A percentile compares a stretch with the other conserved stretches of the same genome.
These are phyloP conservation scores for Sinapis alba DNA, from an alignment of 441 rosid species.

Conservation along the genomic window DNA sequence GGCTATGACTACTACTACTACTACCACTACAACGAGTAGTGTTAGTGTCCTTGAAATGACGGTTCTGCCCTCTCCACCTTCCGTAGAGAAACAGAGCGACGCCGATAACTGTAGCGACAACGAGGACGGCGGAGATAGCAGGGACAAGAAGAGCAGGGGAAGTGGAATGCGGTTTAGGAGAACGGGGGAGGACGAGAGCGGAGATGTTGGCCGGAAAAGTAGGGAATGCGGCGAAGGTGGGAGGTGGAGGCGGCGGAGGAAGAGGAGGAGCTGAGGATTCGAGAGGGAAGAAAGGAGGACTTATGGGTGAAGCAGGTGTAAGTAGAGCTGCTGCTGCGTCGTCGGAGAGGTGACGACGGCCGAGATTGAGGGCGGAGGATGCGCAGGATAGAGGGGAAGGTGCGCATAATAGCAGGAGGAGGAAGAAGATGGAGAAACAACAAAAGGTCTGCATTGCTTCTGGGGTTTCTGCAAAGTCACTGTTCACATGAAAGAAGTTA, in stretches of 20 bases:
- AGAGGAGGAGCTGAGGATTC: constrained; percentile 61
- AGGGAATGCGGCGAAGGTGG: constrained; percentile 60
- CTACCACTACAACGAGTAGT: neutral
- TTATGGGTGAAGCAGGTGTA: constrained; percentile 16
- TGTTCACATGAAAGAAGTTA: constrained; percentile 22
- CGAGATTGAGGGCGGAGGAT: constrained; percentile 16
- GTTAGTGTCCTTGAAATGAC: constrained; percentile 38
- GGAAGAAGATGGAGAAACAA: constrained; percentile 3
- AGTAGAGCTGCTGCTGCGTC: constrained; percentile 6
- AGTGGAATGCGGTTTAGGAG: constrained; percentile 45
- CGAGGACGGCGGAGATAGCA: constrained; percentile 57
- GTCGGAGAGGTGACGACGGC: constrained; percentile 41
- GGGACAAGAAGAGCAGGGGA: constrained; percentile 56
- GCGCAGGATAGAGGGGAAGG: constrained; percentile 31
- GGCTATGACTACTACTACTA: neutral
- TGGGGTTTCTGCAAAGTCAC: constrained; percentile 20
- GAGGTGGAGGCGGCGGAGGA: constrained; percentile 53
- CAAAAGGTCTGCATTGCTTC: constrained; percentile 27
- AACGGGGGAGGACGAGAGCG: constrained; percentile 72
- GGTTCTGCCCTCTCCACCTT: constrained; percentile 41
- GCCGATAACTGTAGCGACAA: constrained; percentile 45
- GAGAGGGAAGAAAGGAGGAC: constrained; percentile 45
- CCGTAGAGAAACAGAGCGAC: constrained; percentile 52
- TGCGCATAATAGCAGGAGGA: constrained; percentile 33
- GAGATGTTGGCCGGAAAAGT: constrained; percentile 96